phyloP scores from a whole-genome alignment of 1,139 yeast genomes.

The Yamadazyma mexicana region DNA sequence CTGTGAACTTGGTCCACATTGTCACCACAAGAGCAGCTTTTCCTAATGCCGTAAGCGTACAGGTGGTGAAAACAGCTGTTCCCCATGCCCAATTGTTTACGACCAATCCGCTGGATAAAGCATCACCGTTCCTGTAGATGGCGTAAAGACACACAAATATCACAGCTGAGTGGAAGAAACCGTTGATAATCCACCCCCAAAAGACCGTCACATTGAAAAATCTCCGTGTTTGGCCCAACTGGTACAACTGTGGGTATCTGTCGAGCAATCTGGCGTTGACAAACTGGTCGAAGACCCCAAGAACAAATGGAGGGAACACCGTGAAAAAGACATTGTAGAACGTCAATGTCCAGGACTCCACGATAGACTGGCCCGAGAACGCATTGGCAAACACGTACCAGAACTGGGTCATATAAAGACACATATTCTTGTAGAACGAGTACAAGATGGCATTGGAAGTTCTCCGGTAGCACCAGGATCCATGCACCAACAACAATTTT shows the following conservation, averaged over 20 bases:
- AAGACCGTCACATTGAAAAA: conserved; percentile 90
- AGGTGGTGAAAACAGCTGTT: conserved; percentile 82
- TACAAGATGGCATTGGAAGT: conserved; percentile 88
- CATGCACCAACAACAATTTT: conserved; percentile 87
- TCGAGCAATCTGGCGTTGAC: conserved; percentile 87
- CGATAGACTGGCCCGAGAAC: conserved; percentile 92
- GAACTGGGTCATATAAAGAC: conserved; percentile 95
- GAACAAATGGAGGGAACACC: conserved; percentile 90
- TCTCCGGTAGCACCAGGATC: conserved; percentile 97
- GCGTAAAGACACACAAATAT: conserved; percentile 73
- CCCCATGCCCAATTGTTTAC: conserved; percentile 98
- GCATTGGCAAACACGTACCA: conserved; percentile 95
- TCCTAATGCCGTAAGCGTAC: conserved; percentile 86
- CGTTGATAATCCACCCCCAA: conserved; percentile 97
- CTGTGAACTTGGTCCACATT: conserved; percentile 92
- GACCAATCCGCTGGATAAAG: conserved; percentile 65
- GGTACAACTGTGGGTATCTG: conserved; percentile 89
- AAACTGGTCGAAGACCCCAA: conserved; percentile 96
- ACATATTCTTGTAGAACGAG: conserved; percentile 93
- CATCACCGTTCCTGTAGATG: conserved; percentile 69
- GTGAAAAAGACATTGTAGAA: conserved; percentile 95
- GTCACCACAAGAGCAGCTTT: conserved; percentile 92
- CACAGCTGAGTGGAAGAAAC: conserved; percentile 89
- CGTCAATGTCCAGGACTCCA: conserved; percentile 97
- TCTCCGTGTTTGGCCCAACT: conserved; percentile 82